These are phyloP conservation scores for Heliamphora pulchella DNA, from an alignment of 179 eudicot genomes.

Conservation along the genomic window DNA sequence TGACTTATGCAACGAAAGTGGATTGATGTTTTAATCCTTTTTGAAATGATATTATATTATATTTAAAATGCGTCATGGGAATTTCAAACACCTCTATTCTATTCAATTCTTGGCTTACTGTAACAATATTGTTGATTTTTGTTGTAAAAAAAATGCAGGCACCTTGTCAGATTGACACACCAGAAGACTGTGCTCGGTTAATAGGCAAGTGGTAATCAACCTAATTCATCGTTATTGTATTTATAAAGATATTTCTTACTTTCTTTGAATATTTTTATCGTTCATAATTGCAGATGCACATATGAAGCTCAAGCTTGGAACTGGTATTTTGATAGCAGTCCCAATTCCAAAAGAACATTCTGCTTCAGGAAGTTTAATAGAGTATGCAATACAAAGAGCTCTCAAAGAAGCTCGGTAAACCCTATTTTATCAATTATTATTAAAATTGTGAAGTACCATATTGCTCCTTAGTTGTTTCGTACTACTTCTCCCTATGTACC, in stretches of 20 bases:
- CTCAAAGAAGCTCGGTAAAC: constrained; percentile 70
- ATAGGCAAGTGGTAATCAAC: constrained; percentile 42
- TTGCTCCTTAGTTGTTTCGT: neutral
- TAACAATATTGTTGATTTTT: neutral
- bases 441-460: neutral
- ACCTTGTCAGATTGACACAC: constrained; percentile 63
- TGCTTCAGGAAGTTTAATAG: constrained; percentile 74
- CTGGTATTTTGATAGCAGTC: constrained; percentile 79
- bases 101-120: constrained; percentile 11
- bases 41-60: neutral
- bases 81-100: neutral
- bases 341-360: constrained; percentile 87
- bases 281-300: constrained; percentile 49
- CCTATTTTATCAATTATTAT: neutral
- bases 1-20: neutral
- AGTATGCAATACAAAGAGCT: constrained; percentile 82
- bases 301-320: constrained; percentile 55
- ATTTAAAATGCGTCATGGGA: neutral
- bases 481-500: neutral
- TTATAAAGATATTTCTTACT: neutral
- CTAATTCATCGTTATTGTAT: constrained; percentile 6
- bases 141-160: constrained; percentile 33
- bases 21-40: neutral
- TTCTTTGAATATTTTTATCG: neutral
- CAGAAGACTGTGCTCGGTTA: constrained; percentile 79